These are phyloP conservation scores for Dujonia santamariae DNA, from an alignment of 1,139 yeast genomes.

Conservation along the genomic window DNA sequence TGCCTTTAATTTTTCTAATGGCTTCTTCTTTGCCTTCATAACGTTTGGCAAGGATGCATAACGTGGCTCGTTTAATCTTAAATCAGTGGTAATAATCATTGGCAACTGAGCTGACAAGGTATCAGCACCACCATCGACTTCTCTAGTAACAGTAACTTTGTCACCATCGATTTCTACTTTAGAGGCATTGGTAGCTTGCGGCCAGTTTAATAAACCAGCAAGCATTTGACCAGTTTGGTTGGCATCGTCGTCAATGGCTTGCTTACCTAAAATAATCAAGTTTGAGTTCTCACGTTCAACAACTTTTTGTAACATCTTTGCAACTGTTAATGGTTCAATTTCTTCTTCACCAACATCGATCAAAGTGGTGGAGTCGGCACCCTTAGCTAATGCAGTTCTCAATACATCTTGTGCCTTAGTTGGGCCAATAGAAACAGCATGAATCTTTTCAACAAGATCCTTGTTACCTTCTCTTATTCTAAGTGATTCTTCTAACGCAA, in stretches of 20 bases:
- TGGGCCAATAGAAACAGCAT: conserved; percentile 92
- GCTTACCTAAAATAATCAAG: conserved; percentile 87
- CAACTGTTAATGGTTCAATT: conserved; percentile 87
- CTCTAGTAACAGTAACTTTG: conserved; percentile 75
- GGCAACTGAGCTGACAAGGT: conserved; percentile 78
- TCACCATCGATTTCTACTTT: conserved; percentile 69
- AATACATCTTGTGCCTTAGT: conserved; percentile 83
- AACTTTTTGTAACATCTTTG: conserved; percentile 74
- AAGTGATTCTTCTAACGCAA: conserved; percentile 91
- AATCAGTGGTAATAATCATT: conserved; percentile 83
- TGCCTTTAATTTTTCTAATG: conserved; percentile 67
- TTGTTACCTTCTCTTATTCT: conserved; percentile 68
- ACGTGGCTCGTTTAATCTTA: conserved; percentile 91
- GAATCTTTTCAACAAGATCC: conserved; percentile 74
- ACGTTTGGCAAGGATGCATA: conserved; percentile 91
- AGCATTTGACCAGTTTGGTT: conserved; percentile 98
- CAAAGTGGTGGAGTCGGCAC: conserved; percentile 82
- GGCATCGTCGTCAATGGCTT: conserved; percentile 92
- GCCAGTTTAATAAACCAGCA: conserved; percentile 94
- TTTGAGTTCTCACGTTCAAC: conserved; percentile 72
- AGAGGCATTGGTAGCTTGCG: conserved; percentile 96
- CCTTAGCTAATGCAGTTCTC: conserved; percentile 90
- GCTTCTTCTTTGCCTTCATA: conserved; percentile 98
- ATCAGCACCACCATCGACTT: conserved; percentile 94
- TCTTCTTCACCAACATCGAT: conserved; percentile 73